phyloP scores from a whole-genome alignment of 2,329 filamentous ascomycete species.

The Xylaria sp. region DNA sequence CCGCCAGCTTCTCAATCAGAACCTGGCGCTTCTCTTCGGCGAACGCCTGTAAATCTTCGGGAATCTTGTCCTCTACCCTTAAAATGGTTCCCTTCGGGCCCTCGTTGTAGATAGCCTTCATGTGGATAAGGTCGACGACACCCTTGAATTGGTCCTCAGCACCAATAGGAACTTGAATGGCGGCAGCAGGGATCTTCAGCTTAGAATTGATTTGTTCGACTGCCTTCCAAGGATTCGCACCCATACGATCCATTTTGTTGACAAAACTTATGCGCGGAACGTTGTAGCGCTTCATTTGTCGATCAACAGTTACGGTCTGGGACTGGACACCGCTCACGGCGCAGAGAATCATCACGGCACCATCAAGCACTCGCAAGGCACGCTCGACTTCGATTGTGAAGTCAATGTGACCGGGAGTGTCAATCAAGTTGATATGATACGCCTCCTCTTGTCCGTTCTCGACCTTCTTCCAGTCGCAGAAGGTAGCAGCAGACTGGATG shows the following conservation, averaged over 20 bases:
- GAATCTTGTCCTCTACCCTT: conserved; percentile 80
- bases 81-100: conserved; percentile 83
- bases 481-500: conserved; percentile 97
- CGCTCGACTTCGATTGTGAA: conserved; percentile 99
- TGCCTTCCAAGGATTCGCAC: conserved; percentile 96
- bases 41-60: conserved; percentile 78
- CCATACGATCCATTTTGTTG: conserved; percentile 99
- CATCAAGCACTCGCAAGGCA: conserved; percentile 92
- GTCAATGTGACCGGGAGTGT: conserved; percentile 98
- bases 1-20: conserved; percentile 93
- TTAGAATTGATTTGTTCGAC: conserved; percentile 98
- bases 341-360: conserved; percentile 98
- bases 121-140: conserved; percentile 89
- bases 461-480: conserved; percentile 94
- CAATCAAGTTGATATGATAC: conserved; percentile 98
- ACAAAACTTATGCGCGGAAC: conserved; percentile 95
- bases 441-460: conserved; percentile 85
- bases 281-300: conserved; percentile 99
- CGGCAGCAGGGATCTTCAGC: conserved; percentile 90
- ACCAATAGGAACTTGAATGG: conserved; percentile 94
- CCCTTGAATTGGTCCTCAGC: conserved; percentile 91
- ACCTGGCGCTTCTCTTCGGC: conserved; percentile 84
- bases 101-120: conserved; percentile 94
- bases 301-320: conserved; percentile 97
- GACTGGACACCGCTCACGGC: conserved; percentile 97